Percentiles rank a stretch among this genome's conserved stretches.
Conservation (phyloP, 768 basidiomycete genomes). For the Tulasnella sp. region DNA sequence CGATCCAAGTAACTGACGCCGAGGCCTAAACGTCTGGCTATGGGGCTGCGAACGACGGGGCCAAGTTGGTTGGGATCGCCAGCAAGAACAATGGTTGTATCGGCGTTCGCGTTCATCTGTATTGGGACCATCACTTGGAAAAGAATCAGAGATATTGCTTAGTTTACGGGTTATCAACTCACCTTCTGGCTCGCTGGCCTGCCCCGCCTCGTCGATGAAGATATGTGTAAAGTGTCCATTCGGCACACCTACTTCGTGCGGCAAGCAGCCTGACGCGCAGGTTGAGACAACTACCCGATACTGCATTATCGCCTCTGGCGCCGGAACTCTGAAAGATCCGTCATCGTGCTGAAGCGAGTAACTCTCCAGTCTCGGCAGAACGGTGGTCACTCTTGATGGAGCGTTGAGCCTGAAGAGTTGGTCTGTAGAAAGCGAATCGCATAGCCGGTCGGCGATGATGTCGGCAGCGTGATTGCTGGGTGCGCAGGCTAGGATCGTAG, state of each 20-base stretch:
- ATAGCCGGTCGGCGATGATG: constrained; percentile 28
- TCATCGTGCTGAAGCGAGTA: background rate
- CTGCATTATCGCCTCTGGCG: constrained; percentile 45
- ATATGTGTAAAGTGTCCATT: constrained; percentile 69
- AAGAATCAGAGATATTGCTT: constrained; percentile 66
- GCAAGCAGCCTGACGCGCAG: constrained; percentile 63
- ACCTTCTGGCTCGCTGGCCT: constrained; percentile 69
- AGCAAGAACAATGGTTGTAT: constrained; percentile 63
- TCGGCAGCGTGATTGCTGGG: constrained; percentile 33
- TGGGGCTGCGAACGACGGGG: constrained; percentile 62
- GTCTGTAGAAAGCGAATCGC: background rate
- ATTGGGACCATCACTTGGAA: constrained; percentile 66
- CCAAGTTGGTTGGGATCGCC: constrained; percentile 76
- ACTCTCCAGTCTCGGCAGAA: constrained; percentile 3
- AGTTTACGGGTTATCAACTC: constrained; percentile 36
- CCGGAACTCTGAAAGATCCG: constrained; percentile 42
- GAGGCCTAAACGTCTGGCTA: constrained; percentile 61
- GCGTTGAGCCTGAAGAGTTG: constrained; percentile 38
- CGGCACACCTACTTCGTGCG: constrained; percentile 58
- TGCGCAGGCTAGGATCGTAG: constrained; percentile 31
- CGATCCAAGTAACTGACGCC: constrained; percentile 66
- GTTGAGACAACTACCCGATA: constrained; percentile 65
- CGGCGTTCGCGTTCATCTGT: constrained; percentile 58
- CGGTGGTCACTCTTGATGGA: constrained; percentile 15
- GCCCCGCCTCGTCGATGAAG: constrained; percentile 74